phyloP scores from a whole-genome alignment of 768 basidiomycete species.

The Panaeolus papilionaceus region DNA sequence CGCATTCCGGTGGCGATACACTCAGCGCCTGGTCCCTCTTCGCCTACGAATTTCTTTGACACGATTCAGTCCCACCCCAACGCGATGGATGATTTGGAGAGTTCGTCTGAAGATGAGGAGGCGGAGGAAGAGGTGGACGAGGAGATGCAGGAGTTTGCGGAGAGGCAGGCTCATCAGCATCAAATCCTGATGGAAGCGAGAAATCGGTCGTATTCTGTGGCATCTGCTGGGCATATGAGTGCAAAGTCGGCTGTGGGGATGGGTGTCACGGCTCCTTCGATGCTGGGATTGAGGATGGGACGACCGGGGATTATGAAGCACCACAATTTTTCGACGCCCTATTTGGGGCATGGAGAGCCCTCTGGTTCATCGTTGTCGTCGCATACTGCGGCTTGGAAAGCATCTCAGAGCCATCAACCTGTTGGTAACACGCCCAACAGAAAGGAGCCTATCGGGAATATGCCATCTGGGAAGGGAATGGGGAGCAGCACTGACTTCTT shows the following conservation, averaged over 20 bases:
- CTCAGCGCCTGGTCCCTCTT: conserved; percentile 68
- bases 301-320: conserved; percentile 63
- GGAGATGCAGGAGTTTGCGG: conserved; percentile 27
- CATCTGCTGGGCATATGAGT: conserved; percentile 28
- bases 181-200: conserved; percentile 40
- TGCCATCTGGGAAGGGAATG: conserved; percentile 33
- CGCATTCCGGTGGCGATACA: conserved; percentile 48
- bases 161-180: conserved; percentile 27
- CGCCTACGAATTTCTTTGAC: conserved; percentile 79
- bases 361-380: background rate
- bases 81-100: conserved; percentile 76
- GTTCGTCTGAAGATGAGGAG: conserved; percentile 55
- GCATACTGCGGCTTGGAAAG: conserved; percentile 17
- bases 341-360: conserved; percentile 47
- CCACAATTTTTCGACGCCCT: conserved; percentile 75
- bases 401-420: conserved; percentile 31
- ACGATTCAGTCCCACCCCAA: conserved; percentile 71
- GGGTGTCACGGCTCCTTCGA: background rate
- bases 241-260: background rate
- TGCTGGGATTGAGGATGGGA: conserved; percentile 18
- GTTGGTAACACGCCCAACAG: conserved; percentile 38
- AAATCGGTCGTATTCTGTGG: conserved; percentile 44
- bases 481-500: conserved; percentile 41
- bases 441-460: conserved; percentile 60
- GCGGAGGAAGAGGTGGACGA: conserved; percentile 44